Evolutionary conservation across 2,329 filamentous ascomycete species (phyloP).

Genomic region (Gyromitra esculenta): DNA sequence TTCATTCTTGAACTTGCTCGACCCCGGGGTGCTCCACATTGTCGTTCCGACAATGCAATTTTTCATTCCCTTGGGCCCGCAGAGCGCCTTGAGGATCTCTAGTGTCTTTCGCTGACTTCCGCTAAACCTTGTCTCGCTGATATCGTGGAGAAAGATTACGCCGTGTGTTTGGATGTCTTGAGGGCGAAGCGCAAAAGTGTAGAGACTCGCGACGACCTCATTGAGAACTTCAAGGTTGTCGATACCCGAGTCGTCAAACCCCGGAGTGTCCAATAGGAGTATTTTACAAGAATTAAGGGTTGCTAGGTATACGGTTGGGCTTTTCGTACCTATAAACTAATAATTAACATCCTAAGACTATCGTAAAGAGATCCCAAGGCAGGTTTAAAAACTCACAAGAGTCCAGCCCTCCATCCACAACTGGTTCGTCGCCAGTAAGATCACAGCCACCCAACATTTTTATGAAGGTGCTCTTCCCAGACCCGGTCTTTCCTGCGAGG

Average conservation of each 20-base stretch:
- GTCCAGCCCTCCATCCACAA: conserved; percentile 22
- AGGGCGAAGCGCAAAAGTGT: conserved; percentile 24
- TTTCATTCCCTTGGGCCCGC: conserved; percentile 31
- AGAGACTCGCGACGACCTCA: conserved; percentile 30
- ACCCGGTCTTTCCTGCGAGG: conserved; percentile 58
- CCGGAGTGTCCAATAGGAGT: conserved; percentile 54
- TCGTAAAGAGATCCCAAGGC: not conserved
- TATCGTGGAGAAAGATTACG: conserved; percentile 42
- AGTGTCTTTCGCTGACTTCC: conserved; percentile 35
- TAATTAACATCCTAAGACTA: not conserved
- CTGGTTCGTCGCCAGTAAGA: conserved; percentile 19
- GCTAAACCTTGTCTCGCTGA: conserved; percentile 21
- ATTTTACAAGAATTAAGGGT: conserved; percentile 40
- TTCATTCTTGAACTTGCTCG: conserved; percentile 11
- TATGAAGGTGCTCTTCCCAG: conserved; percentile 56
- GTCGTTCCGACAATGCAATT: conserved; percentile 41
- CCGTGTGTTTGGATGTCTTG: conserved; percentile 29
- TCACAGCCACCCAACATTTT: conserved; percentile 53
- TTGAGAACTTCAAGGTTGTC: conserved; percentile 54
- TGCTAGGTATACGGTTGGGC: conserved; percentile 48
- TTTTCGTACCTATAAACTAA: conserved; percentile 18
- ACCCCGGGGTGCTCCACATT: conserved; percentile 20
- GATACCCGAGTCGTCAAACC: conserved; percentile 55
- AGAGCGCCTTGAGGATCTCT: conserved; percentile 39
- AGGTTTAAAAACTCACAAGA: conserved; percentile 13